Evolutionary conservation across 2,329 filamentous ascomycete species (phyloP).

Genomic region (Alternaria viburni): DNA sequence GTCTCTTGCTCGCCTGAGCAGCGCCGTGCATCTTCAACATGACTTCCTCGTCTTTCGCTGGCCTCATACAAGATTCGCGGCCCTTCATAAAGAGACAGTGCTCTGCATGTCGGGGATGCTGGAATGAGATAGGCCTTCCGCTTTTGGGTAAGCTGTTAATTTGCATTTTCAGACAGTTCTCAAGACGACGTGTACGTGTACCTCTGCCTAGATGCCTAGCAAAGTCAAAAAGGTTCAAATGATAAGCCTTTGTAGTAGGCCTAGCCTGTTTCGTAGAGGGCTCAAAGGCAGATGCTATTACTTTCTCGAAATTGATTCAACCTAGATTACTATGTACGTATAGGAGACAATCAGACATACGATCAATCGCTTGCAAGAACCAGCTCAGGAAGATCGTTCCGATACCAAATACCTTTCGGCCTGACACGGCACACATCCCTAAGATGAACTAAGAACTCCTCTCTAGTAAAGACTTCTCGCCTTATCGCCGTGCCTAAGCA

Average conservation of each 20-base stretch:
- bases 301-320: too few relatives aligned
- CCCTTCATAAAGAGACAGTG: neutral
- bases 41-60: neutral
- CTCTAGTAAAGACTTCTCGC: neutral
- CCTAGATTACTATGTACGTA: too few relatives aligned
- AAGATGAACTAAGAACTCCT: neutral
- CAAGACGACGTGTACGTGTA: too few relatives aligned
- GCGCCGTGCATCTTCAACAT: neutral
- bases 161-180: too few relatives aligned
- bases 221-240: too few relatives aligned
- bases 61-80: neutral
- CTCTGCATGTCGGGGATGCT: neutral
- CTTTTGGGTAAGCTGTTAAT: too few relatives aligned
- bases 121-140: too few relatives aligned
- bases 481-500: neutral
- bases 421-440: neutral
- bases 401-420: neutral
- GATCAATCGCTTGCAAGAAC: neutral
- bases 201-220: too few relatives aligned
- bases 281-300: too few relatives aligned
- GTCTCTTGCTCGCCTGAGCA: neutral
- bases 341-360: too few relatives aligned
- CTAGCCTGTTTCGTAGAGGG: too few relatives aligned
- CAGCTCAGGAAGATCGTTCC: neutral
- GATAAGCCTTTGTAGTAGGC: too few relatives aligned